Base-by-base conservation (phyloP, 2,329 filamentous ascomycete species). In the Aspergillus eucalypticola region DNA sequence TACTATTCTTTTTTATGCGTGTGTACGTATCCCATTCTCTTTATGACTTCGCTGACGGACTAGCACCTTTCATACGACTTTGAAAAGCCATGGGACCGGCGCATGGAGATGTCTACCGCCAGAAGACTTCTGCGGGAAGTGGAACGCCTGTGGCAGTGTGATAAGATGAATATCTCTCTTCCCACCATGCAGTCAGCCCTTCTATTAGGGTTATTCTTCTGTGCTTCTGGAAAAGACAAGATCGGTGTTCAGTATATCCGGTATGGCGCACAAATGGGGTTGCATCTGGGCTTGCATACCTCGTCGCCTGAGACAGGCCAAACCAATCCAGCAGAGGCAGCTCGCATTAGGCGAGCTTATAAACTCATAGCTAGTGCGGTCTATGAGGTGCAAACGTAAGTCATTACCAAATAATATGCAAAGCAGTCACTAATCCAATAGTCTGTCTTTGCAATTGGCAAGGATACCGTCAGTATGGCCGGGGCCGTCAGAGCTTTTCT, bases 341-440 rank as follows among this genome's bases (percentile, higher is more conserved):
- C 41, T 15, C 53, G 52, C n/a, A 46, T 35, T 23, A 23, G 27
- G 3, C 27, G 53, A 23, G 53, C 25, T 11, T 25, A 46, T 15
- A 55, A 55, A 19, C 7, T 44, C 25, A 46, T 55, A 23, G 53
- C 53, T 27, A 29, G 53, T 17, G 53, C 39, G 7, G 29, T 55
- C 17, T 44, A 55, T 27, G 53, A 55, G 21, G 21, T 55, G 25
- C 53, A 46, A n/a, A 44, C 53, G 53, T 55, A 15, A 55, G 53
- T 55, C 44, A 6, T 21, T 19, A 11, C 35, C 11, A 5, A 2
- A 17, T 10, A 13, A 25, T 10, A 17, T 42, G 19, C 17, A 8
- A 41, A 4, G 13, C 27, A 44, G 17, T 10, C 10, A 44, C 53
- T 55, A 15, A 55, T 23, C 6, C 25, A 10, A 42, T 17, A 55